phyloP scores from a whole-genome alignment of 164 flowering plant species.

The Malania oleifera region DNA sequence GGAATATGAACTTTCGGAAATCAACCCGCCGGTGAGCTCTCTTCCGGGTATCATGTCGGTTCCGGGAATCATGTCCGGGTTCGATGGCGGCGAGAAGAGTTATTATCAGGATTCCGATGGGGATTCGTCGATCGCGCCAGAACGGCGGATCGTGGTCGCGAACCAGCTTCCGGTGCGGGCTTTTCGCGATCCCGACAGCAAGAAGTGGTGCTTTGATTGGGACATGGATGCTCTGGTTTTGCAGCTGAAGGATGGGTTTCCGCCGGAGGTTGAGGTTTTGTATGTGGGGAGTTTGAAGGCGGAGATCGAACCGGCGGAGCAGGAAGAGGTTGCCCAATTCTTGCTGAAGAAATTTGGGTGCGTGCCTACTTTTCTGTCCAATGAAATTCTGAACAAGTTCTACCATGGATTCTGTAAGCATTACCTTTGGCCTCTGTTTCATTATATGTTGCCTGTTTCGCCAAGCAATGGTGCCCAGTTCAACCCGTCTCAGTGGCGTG shows the following conservation, averaged over 20 bases:
- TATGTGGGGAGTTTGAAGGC: conserved; percentile 17
- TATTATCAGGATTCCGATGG: conserved; percentile 4
- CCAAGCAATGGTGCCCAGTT: conserved; percentile 20
- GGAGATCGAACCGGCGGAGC: conserved; percentile 22
- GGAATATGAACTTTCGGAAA: conserved; percentile 17
- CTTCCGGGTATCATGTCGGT: conserved; percentile 30
- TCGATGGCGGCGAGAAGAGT: conserved; percentile 14
- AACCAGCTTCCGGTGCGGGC: conserved; percentile 51
- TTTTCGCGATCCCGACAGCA: neutral
- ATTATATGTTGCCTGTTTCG: conserved; percentile 34
- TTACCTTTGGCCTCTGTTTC: conserved; percentile 44
- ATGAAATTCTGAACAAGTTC: conserved; percentile 22
- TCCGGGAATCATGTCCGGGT: conserved; percentile 27
- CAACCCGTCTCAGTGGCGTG: conserved; percentile 28
- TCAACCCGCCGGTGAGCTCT: conserved; percentile 10
- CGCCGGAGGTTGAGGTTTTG: conserved; percentile 16
- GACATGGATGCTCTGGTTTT: conserved; percentile 31
- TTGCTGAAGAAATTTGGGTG: conserved; percentile 37
- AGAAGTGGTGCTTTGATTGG: conserved; percentile 33
- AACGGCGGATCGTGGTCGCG: conserved; percentile 43
- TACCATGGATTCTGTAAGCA: conserved; percentile 44
- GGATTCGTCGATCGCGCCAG: conserved; percentile 7
- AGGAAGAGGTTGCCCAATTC: conserved; percentile 27
- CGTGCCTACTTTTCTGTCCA: conserved; percentile 34
- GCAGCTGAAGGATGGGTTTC: conserved; percentile 31